Percentiles rank a stretch among this genome's conserved stretches.
phyloP scores from a whole-genome alignment of 768 basidiomycete species.

The Trametes gibbosa region DNA sequence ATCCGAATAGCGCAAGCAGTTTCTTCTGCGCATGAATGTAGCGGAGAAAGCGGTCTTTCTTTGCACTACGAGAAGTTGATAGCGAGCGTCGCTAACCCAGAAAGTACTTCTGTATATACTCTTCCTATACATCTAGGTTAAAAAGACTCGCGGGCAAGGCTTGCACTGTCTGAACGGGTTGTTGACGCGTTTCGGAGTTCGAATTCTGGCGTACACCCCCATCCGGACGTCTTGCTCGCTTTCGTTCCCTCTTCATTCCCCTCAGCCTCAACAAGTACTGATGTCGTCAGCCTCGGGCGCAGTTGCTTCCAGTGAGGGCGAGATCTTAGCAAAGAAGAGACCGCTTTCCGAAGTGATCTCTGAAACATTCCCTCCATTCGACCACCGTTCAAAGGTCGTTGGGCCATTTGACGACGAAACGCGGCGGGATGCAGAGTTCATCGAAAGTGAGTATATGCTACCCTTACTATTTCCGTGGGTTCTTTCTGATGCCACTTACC shows the following conservation, averaged over 20 bases:
- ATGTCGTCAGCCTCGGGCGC: background rate
- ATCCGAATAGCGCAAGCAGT: background rate
- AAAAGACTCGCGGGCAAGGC: too few species aligned
- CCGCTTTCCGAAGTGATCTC: constrained; percentile 26
- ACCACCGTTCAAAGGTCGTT: constrained; percentile 30
- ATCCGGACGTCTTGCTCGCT: background rate
- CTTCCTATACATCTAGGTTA: too few species aligned
- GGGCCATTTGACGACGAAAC: constrained; percentile 36
- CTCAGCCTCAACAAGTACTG: too few species aligned
- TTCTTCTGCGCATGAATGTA: background rate
- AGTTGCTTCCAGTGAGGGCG: too few species aligned
- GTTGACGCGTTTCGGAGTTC: background rate
- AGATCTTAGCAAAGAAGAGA: background rate
- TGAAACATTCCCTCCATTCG: constrained; percentile 29
- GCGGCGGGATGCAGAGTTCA: constrained; percentile 33
- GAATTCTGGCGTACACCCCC: background rate
- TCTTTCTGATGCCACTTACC: background rate
- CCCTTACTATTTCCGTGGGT: background rate
- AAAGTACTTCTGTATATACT: too few species aligned
- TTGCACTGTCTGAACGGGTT: background rate
- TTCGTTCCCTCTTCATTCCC: background rate
- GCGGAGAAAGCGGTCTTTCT: too few species aligned
- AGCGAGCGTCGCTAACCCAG: too few species aligned
- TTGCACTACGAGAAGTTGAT: too few species aligned
- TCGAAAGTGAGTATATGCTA: constrained; percentile 34